Percentiles rank a stretch among this genome's conserved stretches.
Evolutionary conservation across 2,329 filamentous ascomycete genomes (phyloP).

Genomic region (Fusarium piperis): DNA sequence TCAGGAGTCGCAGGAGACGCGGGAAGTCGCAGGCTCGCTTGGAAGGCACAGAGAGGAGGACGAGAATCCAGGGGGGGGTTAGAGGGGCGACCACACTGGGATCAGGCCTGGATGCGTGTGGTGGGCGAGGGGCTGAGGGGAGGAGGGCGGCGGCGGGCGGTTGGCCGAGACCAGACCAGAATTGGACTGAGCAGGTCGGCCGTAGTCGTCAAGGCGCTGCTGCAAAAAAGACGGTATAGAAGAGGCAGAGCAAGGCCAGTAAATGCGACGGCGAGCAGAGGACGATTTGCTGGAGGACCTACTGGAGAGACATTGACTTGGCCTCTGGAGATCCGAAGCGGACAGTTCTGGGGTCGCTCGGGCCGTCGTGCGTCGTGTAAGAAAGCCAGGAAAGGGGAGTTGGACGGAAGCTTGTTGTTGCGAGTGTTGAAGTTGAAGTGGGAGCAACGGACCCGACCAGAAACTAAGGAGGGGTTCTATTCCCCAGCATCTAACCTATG

Average conservation of each 20-base stretch:
- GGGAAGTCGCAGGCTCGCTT: slow-evolving; percentile 34
- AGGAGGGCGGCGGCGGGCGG: slow-evolving; percentile 21
- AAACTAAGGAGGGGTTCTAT: slow-evolving; percentile 11
- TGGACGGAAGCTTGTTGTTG: background rate
- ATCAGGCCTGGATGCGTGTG: slow-evolving; percentile 34
- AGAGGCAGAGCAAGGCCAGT: slow-evolving; percentile 6
- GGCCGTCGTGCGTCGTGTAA: background rate
- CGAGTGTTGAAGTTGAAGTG: slow-evolving; percentile 9
- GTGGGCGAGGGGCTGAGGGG: slow-evolving; percentile 33
- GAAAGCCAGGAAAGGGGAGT: background rate
- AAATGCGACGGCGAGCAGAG: slow-evolving; percentile 15
- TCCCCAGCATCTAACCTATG: slow-evolving; percentile 1
- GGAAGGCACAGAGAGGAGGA: slow-evolving; percentile 26
- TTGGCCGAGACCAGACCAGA: slow-evolving; percentile 27
- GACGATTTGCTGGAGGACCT: background rate
- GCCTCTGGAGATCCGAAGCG: background rate
- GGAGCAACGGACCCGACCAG: slow-evolving; percentile 2
- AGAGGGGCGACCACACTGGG: slow-evolving; percentile 33
- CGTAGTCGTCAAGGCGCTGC: slow-evolving; percentile 3
- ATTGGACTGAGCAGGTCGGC: slow-evolving; percentile 10
- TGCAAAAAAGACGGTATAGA: slow-evolving; percentile 32
- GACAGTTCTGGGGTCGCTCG: slow-evolving; percentile 5
- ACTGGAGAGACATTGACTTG: slow-evolving; percentile 7
- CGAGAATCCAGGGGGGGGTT: slow-evolving; percentile 32
- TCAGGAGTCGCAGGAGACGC: slow-evolving; percentile 28